Percentiles rank a stretch among this genome's conserved stretches.
Evolutionary conservation across 2,329 filamentous ascomycete species (phyloP).

Genomic region (Pyrenophora teres): DNA sequence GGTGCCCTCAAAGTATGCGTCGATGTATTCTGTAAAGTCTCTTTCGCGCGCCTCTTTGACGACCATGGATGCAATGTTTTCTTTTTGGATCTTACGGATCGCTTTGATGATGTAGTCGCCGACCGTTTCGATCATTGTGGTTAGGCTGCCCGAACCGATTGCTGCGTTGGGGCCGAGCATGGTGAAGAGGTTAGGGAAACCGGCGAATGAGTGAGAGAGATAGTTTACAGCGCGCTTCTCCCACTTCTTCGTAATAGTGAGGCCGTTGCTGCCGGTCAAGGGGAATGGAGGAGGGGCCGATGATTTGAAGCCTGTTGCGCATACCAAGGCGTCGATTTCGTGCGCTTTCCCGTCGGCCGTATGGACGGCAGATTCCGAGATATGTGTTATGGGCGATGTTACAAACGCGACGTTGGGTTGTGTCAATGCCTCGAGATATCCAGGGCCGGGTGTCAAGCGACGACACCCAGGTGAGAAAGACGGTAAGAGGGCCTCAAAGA

Average conservation of each 20-base stretch:
- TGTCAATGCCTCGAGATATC: constrained; percentile 56
- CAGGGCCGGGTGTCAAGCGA: constrained; percentile 56
- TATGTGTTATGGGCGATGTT: constrained; percentile 43
- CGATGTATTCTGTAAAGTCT: constrained; percentile 39
- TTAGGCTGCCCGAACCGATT: constrained; percentile 48
- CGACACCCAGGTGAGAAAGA: constrained; percentile 54
- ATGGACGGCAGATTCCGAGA: constrained; percentile 46
- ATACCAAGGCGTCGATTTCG: constrained; percentile 51
- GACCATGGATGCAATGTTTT: constrained; percentile 48
- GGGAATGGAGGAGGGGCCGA: constrained; percentile 48
- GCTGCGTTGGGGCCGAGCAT: constrained; percentile 51
- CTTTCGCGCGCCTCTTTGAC: constrained; percentile 32
- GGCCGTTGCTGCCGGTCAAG: constrained; percentile 36
- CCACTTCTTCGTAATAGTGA: constrained; percentile 44
- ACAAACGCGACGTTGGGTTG: constrained; percentile 48
- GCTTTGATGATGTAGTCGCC: constrained; percentile 48
- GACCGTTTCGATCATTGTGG: constrained; percentile 49
- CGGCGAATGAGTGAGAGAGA: constrained; percentile 34
- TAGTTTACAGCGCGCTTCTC: constrained; percentile 38
- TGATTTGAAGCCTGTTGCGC: constrained; percentile 53
- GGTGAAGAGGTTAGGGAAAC: constrained; percentile 49
- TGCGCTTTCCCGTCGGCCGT: constrained; percentile 49
- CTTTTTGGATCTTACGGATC: constrained; percentile 51
- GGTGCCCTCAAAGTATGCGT: constrained; percentile 41
- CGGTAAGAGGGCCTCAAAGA: constrained; percentile 50